phyloP scores from a whole-genome alignment of 257 asterid species.

The Solanum arcanum region DNA sequence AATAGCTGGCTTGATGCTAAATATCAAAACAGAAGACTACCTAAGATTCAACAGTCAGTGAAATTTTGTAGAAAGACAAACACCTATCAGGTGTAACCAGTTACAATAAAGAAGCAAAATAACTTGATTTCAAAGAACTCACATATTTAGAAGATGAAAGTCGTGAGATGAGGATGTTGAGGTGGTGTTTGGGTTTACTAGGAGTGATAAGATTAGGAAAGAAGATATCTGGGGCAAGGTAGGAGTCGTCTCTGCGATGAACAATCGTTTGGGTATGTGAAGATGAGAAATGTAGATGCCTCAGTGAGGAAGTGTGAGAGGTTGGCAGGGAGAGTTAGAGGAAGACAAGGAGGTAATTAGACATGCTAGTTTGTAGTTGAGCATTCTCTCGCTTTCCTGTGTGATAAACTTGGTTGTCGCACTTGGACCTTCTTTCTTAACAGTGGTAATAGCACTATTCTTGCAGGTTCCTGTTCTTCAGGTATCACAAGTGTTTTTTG shows the following conservation, averaged over 20 bases:
- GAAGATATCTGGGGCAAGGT: not conserved
- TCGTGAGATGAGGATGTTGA: not conserved
- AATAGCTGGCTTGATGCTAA: not conserved
- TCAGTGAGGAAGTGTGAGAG: not conserved
- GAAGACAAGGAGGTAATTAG: not conserved
- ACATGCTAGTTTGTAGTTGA: not conserved
- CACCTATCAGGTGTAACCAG: not conserved
- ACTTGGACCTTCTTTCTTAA: not conserved
- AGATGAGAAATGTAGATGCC: not conserved
- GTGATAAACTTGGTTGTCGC: not conserved
- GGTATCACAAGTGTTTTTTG: no score
- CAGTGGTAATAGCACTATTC: not conserved
- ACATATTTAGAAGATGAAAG: not conserved
- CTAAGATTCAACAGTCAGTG: not conserved
- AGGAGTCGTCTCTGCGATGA: not conserved
- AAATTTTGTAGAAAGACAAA: not conserved
- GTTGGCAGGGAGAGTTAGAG: not conserved
- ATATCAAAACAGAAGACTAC: not conserved
- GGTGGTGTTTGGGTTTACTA: not conserved
- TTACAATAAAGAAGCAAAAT: not conserved
- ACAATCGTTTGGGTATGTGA: not conserved
- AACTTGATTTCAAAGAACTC: not conserved
- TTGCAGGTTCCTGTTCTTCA: not conserved
- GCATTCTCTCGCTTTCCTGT: not conserved
- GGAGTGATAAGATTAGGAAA: not conserved